Conservation (phyloP, 805 yeast genomes). For the Spathaspora gorwiae region DNA sequence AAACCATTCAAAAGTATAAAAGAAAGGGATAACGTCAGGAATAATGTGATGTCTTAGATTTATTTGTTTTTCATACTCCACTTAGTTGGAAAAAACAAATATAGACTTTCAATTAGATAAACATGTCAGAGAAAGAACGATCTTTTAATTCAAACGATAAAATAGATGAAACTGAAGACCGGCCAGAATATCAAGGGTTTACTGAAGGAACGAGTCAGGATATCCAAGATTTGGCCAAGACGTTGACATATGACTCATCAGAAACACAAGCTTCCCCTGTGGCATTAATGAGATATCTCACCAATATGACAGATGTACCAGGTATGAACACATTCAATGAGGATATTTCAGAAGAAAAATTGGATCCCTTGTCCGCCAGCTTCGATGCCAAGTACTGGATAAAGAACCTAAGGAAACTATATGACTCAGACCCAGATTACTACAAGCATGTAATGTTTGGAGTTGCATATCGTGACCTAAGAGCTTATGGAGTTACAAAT, state of each 20-base stretch:
- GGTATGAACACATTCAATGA: constrained; percentile 38
- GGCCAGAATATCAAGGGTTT: constrained; percentile 27
- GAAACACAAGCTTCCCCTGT: neutral
- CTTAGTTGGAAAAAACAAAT: too few relatives aligned
- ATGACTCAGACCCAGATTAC: constrained; percentile 53
- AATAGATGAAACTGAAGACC: constrained; percentile 31
- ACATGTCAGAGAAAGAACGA: constrained; percentile 25
- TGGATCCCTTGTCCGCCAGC: constrained; percentile 57
- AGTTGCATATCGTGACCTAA: constrained; percentile 51
- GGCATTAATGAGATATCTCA: constrained; percentile 30
- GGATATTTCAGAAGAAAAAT: constrained; percentile 25
- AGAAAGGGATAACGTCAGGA: too few relatives aligned
- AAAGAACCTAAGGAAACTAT: constrained; percentile 53
- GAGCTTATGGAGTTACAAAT: constrained; percentile 62
- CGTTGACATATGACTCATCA: constrained; percentile 19
- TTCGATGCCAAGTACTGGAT: constrained; percentile 66
- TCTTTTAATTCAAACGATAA: constrained; percentile 17
- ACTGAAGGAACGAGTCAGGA: constrained; percentile 25
- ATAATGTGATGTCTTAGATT: too few relatives aligned
- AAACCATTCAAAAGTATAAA: too few relatives aligned
- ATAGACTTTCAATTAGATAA: constrained; percentile 21
- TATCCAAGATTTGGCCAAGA: constrained; percentile 39
- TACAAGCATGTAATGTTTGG: constrained; percentile 60
- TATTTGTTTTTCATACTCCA: too few relatives aligned
- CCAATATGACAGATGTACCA: constrained; percentile 50